phyloP scores from a whole-genome alignment of 1,284 basidiomycete genomes.

The Puccinia horiana region DNA sequence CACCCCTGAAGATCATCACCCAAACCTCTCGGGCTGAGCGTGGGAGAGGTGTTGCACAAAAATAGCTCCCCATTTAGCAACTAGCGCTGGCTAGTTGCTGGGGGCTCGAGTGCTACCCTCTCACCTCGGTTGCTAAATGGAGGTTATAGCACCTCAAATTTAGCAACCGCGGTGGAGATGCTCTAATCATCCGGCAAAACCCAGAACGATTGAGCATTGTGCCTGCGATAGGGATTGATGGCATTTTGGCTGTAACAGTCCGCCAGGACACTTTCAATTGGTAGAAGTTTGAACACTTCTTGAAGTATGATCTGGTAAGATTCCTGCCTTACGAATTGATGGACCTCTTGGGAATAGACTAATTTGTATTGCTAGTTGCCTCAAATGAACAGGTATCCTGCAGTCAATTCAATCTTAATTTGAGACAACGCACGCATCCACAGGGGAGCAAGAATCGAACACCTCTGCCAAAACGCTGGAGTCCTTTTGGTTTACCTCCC shows the following conservation, averaged over 20 bases:
- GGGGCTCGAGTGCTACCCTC: too few relatives aligned
- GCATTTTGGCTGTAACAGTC: background rate
- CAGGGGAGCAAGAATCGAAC: background rate
- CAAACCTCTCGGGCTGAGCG: too few relatives aligned
- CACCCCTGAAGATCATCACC: too few relatives aligned
- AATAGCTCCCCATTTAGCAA: too few relatives aligned
- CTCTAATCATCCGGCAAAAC: background rate
- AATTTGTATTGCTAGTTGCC: background rate
- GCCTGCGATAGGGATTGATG: background rate
- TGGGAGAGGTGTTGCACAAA: too few relatives aligned
- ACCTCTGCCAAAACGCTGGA: background rate
- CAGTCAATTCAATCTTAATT: background rate
- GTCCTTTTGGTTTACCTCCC: slow-evolving; percentile 4
- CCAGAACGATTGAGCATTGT: background rate
- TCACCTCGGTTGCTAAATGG: too few relatives aligned
- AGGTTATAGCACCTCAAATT: too few relatives aligned
- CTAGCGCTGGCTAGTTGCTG: too few relatives aligned
- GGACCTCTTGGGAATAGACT: background rate
- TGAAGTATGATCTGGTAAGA: background rate
- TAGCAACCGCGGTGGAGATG: too few relatives aligned
- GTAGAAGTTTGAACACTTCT: slow-evolving; percentile 2
- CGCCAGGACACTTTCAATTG: background rate
- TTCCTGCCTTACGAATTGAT: background rate
- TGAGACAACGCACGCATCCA: slow-evolving; percentile 5
- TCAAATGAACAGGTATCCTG: slow-evolving; percentile 7